Evolutionary conservation across 2,329 filamentous ascomycete species (phyloP).

Genomic region (Domatiomyces globalis): DNA sequence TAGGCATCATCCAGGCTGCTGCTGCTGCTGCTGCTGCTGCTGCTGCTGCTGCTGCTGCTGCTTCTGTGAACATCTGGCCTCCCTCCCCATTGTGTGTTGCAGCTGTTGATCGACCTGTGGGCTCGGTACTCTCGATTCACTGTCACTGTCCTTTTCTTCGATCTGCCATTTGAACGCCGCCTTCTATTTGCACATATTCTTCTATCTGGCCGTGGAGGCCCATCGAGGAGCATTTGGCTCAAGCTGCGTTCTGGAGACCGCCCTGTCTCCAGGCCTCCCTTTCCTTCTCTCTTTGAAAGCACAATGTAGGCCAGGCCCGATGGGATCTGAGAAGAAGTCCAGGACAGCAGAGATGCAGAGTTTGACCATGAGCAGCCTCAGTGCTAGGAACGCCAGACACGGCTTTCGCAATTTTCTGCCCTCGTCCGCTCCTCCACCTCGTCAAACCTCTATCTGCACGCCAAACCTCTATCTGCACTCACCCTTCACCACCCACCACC

Average conservation of each 20-base stretch:
- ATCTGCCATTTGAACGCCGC: not conserved
- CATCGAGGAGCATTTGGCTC: not conserved
- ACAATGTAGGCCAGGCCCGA: not conserved
- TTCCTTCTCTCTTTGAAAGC: not conserved
- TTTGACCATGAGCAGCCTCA: constrained; percentile 1
- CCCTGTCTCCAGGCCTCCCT: not conserved
- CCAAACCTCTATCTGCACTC: not conserved
- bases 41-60: not conserved
- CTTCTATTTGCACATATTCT: not conserved
- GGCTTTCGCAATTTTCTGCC: not conserved
- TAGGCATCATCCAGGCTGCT: not conserved
- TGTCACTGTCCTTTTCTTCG: not conserved
- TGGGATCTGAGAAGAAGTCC: not conserved
- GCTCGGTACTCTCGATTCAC: not conserved
- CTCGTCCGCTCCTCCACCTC: not conserved
- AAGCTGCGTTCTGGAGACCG: not conserved
- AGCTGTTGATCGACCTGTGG: not conserved
- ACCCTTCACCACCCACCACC: too few species aligned
- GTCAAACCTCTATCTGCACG: not conserved
- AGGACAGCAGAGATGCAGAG: not conserved
- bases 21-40: not conserved
- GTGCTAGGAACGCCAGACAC: not conserved
- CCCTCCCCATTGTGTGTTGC: not conserved
- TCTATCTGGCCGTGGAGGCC: not conserved
- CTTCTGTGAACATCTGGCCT: not conserved